Evolutionary conservation across 2,329 filamentous ascomycete species (phyloP), one percentile per base, ranked within the genome.

Genomic region (Colletotrichum magnum): DNA sequence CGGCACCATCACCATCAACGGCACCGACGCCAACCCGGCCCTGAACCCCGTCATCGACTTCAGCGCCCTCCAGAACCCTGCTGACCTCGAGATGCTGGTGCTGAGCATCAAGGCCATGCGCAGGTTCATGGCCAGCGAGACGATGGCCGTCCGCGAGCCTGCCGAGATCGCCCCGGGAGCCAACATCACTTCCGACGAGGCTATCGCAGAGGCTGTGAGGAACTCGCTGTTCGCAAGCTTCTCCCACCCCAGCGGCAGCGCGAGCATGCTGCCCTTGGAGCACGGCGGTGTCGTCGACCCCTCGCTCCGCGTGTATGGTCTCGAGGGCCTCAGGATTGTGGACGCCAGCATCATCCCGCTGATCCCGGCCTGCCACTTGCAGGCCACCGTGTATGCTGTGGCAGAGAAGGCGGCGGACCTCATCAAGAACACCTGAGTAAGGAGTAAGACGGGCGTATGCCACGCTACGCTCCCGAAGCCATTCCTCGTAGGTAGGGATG

Each of bases 221-320:
- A 16, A 71, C 43, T 32, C 50, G 1, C 12, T 70, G 0, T 58
- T 28, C 28, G 51, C 63, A 1, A 63, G 57, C 16, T 63, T 70
- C 21, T 26, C 64, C 15, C 86, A 89, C 72, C 81, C 83, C 0
- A 75, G 80, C 2, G 85, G 87, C 3, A 87, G 83, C 18, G 80
- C 82, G 50, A 80, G 82, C 16, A 85, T 87, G 83, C 76, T 84
- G 69, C 84, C 84, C 2, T 73, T 77, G 32, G 80, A 81, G 36
- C 75, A 78, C 6, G 77, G 74, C 2, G 80, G 80, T 2, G 78
- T 79, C 0, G 77, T 79, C 5, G 76, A 78, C 26, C 69, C 73
- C 12, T 58, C 73, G 6, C 73, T 80, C 1, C 68, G 74, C 1
- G 78, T 79, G 1, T 76, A 79, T 18, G 78, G 78, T 1, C 72